These are phyloP conservation scores for Tylopilus cervinicoccineus DNA, from an alignment of 768 basidiomycete species.

Conservation along the genomic window DNA sequence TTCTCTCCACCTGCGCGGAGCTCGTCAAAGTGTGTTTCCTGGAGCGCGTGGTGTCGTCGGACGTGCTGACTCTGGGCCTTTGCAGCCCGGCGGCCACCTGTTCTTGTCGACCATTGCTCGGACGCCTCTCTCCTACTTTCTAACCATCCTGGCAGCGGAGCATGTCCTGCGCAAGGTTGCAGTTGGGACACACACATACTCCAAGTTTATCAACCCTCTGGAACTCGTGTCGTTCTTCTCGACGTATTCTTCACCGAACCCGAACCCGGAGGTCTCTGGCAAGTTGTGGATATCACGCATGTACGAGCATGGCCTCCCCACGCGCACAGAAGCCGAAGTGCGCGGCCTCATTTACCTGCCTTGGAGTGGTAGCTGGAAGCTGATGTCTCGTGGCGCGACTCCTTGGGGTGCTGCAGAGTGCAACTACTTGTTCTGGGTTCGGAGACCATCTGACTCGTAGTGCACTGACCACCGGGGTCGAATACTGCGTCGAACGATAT, in stretches of 20 bases:
- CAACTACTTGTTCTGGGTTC: constrained; percentile 88
- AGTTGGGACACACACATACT: constrained; percentile 86
- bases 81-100: constrained; percentile 90
- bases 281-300: constrained; percentile 60
- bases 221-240: constrained; percentile 86
- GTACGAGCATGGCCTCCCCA: constrained; percentile 44
- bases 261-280: constrained; percentile 2
- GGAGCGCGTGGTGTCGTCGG: neutral
- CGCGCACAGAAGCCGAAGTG: constrained; percentile 71
- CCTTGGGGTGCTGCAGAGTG: constrained; percentile 49
- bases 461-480: neutral
- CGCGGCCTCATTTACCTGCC: constrained; percentile 77
- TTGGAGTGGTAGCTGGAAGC: constrained; percentile 60
- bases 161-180: constrained; percentile 74
- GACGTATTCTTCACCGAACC: constrained; percentile 38
- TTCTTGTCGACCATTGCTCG: constrained; percentile 95
- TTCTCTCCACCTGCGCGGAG: constrained; percentile 76
- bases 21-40: constrained; percentile 71
- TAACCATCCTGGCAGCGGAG: constrained; percentile 80
- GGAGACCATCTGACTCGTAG: constrained; percentile 46
- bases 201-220: constrained; percentile 83
- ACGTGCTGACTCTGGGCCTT: constrained; percentile 2
- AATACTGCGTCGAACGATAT: neutral
- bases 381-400: constrained; percentile 56
- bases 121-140: constrained; percentile 64